Base-by-base conservation (phyloP, 352 stramenopile genomes). In the Phytophthora cajani region DNA sequence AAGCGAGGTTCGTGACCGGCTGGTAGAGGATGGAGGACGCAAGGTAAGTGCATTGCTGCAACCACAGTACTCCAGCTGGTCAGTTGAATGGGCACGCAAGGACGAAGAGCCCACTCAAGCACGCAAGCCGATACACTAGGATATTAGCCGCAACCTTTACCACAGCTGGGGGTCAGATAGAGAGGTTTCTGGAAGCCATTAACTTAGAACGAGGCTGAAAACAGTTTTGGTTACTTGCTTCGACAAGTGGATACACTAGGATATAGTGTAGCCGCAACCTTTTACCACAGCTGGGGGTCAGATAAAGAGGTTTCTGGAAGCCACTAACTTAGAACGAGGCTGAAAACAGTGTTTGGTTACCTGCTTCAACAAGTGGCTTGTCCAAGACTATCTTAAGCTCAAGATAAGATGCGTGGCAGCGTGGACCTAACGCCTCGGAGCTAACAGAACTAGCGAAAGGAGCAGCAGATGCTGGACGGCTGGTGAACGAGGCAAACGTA, bases 71-170 rank as follows among this genome's bases (percentile, higher is more conserved):
- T 64, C 21, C 66, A 69, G 51, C 59, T 73, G 58, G 23, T 62
- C 30, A n/a, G 27, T 57, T 62, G 68, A 71, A 68, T 69, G 53
- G 54, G 55, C 46, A 64, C 54, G 46, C 63, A 58, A 64, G 63
- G 63, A 64, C 38, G 42, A 40, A 69, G 52, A 11, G 27, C 7
- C 49, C 27, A 47, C 38, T 50, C n/a, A 33, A 16, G 49, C 16
- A 38, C 54, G 54, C 54, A 36, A 61, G 32, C 21, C 16, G 56
- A 62, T n/a, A 58, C 30, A 46, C 30, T 19, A 44, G 16, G 27
- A 44, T 36, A 33, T 32, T 30, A 30, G 27, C 27, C 17, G 53
- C 32, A 59, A 59, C 53, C 53, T 25, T 60, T n/a, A 60, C 33
- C 8, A 58, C 59, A 66, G 36, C 47, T 66, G 59, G 32, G 16